These are phyloP conservation scores for Pseudonitzschia pungens DNA, from an alignment of 108 stramenopile genomes.

Conservation along the genomic window DNA sequence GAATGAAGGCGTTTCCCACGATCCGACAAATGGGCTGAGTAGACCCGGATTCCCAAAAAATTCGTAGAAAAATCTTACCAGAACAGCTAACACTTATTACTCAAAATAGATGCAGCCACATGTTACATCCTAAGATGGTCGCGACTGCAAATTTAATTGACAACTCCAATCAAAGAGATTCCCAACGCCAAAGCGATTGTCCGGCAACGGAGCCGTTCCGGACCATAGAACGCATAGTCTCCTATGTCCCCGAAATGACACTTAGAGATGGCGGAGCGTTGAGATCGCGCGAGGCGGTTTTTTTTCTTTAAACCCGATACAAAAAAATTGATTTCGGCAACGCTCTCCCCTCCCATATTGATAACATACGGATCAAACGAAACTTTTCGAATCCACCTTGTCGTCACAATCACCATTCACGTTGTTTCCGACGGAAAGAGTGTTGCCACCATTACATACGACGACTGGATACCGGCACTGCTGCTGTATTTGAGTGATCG, in stretches of 20 bases:
- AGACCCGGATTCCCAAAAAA: no score
- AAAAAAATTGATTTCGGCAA: background rate
- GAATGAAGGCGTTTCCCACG: no score
- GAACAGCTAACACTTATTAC: background rate
- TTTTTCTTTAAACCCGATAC: background rate
- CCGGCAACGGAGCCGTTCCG: background rate
- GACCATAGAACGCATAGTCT: background rate
- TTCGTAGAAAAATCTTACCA: no score
- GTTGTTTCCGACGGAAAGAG: background rate
- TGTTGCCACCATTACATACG: background rate
- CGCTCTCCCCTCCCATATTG: background rate
- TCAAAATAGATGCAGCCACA: background rate
- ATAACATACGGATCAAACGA: background rate
- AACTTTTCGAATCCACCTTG: background rate
- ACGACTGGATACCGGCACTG: background rate
- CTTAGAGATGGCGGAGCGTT: background rate
- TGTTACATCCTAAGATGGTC: no score
- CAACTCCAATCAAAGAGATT: background rate
- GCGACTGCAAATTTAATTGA: background rate
- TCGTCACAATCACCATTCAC: background rate
- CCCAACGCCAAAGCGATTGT: background rate
- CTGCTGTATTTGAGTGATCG: background rate
- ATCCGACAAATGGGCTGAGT: no score
- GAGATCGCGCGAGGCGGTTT: background rate
- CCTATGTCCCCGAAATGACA: background rate